Evolutionary conservation across 441 rosid genomes (phyloP), one percentile per base, ranked within the genome.

Genomic region (Brassica balearica): DNA sequence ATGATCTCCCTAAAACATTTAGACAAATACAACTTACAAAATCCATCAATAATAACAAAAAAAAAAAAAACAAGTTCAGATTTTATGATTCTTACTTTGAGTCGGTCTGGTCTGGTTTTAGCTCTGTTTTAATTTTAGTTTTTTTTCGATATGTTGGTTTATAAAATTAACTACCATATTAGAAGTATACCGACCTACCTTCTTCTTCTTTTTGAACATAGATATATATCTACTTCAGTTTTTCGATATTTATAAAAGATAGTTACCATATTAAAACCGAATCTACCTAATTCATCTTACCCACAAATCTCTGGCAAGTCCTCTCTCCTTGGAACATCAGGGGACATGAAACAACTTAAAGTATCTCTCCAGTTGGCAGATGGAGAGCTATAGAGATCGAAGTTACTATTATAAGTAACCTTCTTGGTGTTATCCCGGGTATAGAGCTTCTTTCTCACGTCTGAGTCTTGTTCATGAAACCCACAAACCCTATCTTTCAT

Each of bases 311-410:
- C 65, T 11, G 96, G 94, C 67, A 87, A 71, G 6, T 89, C 90
- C 64, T 87, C 78, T 36, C 84, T 80, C 1, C 46, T 22, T 0
- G 89, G 90, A 27, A 80, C 86, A 78, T 63, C 1, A 53, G 92
- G 95, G 7, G 80, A 75, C 88, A 86, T 81, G 41, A n/a, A 69
- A 60, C 87, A 80, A 46, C 12, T 3, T 3, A 86, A 66, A 0
- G 88, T 71, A 69, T 89, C 92, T 56, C 89, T 85, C 93, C 95
- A 89, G 4, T 71, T 85, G 2, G 87, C 84, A 1, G 76, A 74
- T 2, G 67, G 56, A 3, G 87, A 29, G 12, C 10, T 19, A 63
- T 70, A 83, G 8, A 87, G 69, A 80, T 89, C 87, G 32, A 85
- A 85, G 12, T 88, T 90, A 14, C 81, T 79, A 8, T 70, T 78